phyloP scores from a whole-genome alignment of 192 early-diverging fungal genomes.

The Coemansia sp. region DNA sequence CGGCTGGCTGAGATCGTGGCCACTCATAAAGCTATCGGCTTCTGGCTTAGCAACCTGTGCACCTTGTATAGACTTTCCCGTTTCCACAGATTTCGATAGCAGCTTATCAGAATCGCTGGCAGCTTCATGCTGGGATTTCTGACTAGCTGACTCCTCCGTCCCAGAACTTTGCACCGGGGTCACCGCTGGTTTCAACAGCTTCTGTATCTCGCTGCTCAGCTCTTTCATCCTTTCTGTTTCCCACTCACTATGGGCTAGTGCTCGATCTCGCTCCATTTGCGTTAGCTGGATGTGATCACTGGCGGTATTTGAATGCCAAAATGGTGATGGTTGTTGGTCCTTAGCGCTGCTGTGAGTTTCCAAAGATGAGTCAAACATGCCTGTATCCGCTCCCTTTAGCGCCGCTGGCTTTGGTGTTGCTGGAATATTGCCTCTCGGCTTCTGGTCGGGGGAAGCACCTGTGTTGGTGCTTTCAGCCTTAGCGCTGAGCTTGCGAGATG shows the following conservation, averaged over 20 bases:
- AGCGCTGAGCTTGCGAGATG: not conserved
- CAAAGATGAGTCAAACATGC: not conserved
- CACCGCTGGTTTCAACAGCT: conserved; percentile 16
- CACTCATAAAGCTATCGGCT: conserved; percentile 30
- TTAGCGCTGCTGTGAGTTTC: not conserved
- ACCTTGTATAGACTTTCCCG: no score
- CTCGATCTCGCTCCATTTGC: conserved; percentile 12
- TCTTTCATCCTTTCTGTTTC: conserved; percentile 39
- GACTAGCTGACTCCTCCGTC: no score
- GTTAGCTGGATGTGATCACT: not conserved
- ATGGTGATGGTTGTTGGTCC: not conserved
- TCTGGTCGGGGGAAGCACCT: not conserved
- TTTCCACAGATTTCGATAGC: no score
- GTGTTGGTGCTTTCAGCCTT: not conserved
- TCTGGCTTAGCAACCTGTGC: conserved; percentile 12
- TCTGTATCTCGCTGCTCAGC: conserved; percentile 37
- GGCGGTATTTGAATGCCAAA: not conserved
- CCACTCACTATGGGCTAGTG: conserved; percentile 25
- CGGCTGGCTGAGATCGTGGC: conserved; percentile 45
- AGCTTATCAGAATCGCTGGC: no score
- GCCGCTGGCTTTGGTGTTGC: conserved; percentile 6
- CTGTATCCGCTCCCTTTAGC: not conserved
- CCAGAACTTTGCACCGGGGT: no score
- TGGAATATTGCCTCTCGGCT: not conserved
- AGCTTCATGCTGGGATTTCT: no score